Conservation (phyloP, 2,329 filamentous ascomycete species). For the Colletotrichum viniferum region DNA sequence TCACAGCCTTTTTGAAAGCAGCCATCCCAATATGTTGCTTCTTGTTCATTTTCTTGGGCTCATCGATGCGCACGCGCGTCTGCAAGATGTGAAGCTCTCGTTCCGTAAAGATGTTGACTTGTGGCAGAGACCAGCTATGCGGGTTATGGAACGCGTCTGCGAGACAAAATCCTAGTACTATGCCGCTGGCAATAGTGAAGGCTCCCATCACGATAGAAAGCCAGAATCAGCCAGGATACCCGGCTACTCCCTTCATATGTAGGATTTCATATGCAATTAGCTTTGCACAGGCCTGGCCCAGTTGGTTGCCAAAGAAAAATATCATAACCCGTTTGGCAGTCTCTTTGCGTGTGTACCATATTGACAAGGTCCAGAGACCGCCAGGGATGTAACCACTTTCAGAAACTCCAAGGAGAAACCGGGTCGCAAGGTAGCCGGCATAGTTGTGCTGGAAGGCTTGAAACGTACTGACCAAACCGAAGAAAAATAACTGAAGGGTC, state of each 20-base stretch:
- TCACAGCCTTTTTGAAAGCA: conserved; percentile 49
- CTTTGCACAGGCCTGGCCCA: conserved; percentile 47
- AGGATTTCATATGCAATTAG: conserved; percentile 52
- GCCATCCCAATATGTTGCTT: conserved; percentile 48
- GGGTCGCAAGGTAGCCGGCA: conserved; percentile 50
- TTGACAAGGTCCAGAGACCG: conserved; percentile 53
- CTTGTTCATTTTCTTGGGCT: conserved; percentile 51
- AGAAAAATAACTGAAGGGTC: conserved; percentile 56
- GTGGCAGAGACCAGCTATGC: conserved; percentile 43
- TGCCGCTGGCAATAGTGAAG: conserved; percentile 51
- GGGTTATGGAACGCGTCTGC: conserved; percentile 50
- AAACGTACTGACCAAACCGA: conserved; percentile 57
- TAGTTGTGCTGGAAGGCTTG: conserved; percentile 56
- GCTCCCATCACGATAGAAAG: conserved; percentile 57
- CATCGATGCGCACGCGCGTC: conserved; percentile 44
- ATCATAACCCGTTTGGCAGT: conserved; percentile 56
- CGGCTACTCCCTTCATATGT: conserved; percentile 51
- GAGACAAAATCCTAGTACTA: conserved; percentile 46
- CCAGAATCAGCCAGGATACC: conserved; percentile 61
- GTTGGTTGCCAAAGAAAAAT: conserved; percentile 61
- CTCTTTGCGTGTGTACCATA: conserved; percentile 59
- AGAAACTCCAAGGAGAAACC: conserved; percentile 56
- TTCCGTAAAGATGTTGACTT: conserved; percentile 37
- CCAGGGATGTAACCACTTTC: conserved; percentile 63
- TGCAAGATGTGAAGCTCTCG: conserved; percentile 46